phyloP scores from a whole-genome alignment of 2,329 filamentous ascomycete species.

The Alternaria triticimaculans region DNA sequence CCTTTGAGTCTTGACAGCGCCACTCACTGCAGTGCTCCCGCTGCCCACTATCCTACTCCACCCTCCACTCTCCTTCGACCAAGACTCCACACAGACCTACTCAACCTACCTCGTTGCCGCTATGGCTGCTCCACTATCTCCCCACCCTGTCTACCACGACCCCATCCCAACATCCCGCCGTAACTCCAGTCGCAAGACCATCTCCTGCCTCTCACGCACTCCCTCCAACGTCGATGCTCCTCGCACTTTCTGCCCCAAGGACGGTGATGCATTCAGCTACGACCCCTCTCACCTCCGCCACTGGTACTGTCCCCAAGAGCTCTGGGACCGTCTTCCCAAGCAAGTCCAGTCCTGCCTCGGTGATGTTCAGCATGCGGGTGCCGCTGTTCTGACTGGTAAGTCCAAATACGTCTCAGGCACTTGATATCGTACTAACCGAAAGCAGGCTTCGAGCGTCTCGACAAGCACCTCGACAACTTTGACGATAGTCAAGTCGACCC shows the following conservation, averaged over 20 bases:
- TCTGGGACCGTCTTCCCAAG: conserved; percentile 47
- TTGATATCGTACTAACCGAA: conserved; percentile 18
- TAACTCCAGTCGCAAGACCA: conserved; percentile 38
- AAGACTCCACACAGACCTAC: conserved; percentile 5
- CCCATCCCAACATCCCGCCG: conserved; percentile 29
- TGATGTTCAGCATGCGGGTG: conserved; percentile 53
- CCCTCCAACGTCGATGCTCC: conserved; percentile 34
- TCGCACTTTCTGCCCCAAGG: conserved; percentile 42
- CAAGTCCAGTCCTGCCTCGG: conserved; percentile 43
- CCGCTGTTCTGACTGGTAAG: conserved; percentile 54
- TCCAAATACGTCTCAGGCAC: conserved; percentile 14
- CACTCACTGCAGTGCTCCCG: conserved; percentile 3
- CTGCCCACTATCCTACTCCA: conserved; percentile 1
- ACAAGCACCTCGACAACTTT: conserved; percentile 29
- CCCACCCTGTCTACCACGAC: conserved; percentile 30
- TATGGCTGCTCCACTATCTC: conserved; percentile 31
- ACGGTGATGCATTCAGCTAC: conserved; percentile 49
- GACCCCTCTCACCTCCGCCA: conserved; percentile 44
- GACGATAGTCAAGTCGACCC: conserved; percentile 18
- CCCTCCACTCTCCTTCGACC: conserved; percentile 14
- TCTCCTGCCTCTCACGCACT: conserved; percentile 28
- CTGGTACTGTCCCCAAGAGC: conserved; percentile 49
- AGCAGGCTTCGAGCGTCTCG: conserved; percentile 41
- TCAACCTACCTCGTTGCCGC: conserved; percentile 13
- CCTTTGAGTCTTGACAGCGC: conserved; percentile 17